A percentile compares a stretch with the other conserved stretches of the same genome.
Conservation (phyloP, 768 basidiomycete genomes). For the Mrakia hoshinonis region DNA sequence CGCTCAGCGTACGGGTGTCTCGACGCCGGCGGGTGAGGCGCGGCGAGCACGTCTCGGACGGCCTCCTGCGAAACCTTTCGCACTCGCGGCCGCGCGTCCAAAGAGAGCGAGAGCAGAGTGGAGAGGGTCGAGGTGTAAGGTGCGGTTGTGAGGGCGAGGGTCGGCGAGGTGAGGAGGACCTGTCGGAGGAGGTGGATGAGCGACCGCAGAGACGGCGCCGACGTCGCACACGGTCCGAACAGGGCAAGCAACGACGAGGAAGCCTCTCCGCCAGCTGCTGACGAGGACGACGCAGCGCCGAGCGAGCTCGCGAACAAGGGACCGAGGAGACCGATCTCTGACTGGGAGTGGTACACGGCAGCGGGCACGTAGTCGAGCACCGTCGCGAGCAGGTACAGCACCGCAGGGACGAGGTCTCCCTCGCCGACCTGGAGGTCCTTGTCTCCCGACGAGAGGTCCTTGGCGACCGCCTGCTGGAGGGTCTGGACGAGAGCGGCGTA, state of each 20-base stretch:
- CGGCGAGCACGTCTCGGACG: constrained; percentile 63
- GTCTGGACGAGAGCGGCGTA: constrained; percentile 78
- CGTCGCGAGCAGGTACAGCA: constrained; percentile 72
- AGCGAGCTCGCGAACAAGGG: constrained; percentile 52
- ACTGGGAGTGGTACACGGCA: constrained; percentile 71
- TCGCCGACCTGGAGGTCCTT: constrained; percentile 47
- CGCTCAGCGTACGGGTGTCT: constrained; percentile 76
- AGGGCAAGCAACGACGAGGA: constrained; percentile 20
- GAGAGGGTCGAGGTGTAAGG: constrained; percentile 66
- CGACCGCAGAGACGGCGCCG: constrained; percentile 57
- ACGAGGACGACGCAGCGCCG: neutral
- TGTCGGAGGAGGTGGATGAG: constrained; percentile 68
- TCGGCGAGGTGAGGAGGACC: constrained; percentile 47
- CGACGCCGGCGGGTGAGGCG: constrained; percentile 65
- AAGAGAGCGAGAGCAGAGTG: constrained; percentile 67
- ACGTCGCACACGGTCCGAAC: constrained; percentile 26
- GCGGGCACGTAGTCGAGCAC: constrained; percentile 66
- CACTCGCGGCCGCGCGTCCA: constrained; percentile 89
- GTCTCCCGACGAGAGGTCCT: constrained; percentile 49
- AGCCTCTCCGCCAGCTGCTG: constrained; percentile 1
- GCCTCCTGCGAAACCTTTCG: constrained; percentile 82
- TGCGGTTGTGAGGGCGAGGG: constrained; percentile 61
- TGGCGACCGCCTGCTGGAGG: constrained; percentile 60
- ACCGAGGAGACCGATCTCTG: constrained; percentile 62
- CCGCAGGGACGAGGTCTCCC: constrained; percentile 70